Conservation (phyloP, 176 grass and related monocot species). For the Ensete glaucum region DNA sequence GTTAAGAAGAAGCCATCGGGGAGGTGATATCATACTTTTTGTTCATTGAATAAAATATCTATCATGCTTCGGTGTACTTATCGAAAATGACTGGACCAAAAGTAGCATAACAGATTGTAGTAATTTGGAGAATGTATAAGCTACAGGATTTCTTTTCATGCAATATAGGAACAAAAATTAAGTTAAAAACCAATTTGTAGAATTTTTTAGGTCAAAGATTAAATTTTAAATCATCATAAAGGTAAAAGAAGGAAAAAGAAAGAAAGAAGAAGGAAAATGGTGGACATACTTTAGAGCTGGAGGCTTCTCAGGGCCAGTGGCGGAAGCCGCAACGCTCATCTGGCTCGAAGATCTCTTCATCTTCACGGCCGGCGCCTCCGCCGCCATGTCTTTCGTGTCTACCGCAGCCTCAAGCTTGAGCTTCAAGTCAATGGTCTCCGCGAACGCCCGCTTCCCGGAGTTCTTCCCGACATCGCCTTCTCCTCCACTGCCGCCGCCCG, state of each 20-base stretch:
- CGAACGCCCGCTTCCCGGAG: slow-evolving; percentile 63
- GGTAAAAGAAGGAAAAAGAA: slow-evolving; percentile 10
- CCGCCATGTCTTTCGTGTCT: slow-evolving; percentile 25
- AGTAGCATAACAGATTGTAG: no score
- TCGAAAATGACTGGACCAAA: no score
- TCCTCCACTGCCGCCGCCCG: slow-evolving; percentile 42
- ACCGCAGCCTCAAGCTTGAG: slow-evolving; percentile 46
- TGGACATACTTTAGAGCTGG: slow-evolving; percentile 61
- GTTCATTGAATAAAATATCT: no score
- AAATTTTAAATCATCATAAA: not conserved
- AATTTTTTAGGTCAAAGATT: not conserved
- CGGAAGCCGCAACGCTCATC: slow-evolving; percentile 35
- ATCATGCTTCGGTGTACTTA: no score
- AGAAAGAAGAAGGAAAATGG: not conserved
- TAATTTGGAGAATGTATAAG: no score
- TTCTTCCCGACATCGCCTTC: slow-evolving; percentile 36
- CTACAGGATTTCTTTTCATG: no score
- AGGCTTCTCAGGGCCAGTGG: slow-evolving; percentile 61
- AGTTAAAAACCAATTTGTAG: slow-evolving; percentile 14
- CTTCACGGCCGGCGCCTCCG: slow-evolving; percentile 20
- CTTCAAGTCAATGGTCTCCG: slow-evolving; percentile 83
- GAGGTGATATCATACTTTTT: no score
- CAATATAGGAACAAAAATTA: not conserved
- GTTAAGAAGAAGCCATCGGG: no score
- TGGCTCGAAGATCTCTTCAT: slow-evolving; percentile 33